A percentile compares a stretch with the other conserved stretches of the same genome.
Conservation (phyloP, 192 early-diverging fungal genomes). For the Backusella tarrabulga region DNA sequence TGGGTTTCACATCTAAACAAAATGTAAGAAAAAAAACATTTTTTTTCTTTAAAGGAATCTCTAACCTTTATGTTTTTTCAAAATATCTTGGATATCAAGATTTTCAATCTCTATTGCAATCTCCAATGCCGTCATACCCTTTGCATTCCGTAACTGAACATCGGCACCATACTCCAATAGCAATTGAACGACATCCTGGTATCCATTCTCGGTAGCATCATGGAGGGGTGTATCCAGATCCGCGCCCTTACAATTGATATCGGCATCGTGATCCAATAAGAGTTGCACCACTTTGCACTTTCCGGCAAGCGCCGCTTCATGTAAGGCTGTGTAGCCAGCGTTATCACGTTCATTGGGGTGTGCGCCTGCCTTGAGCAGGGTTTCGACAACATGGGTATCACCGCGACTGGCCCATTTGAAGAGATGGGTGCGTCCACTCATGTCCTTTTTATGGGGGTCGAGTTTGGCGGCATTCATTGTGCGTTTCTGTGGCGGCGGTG, state of each 20-base stretch:
- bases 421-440: conserved; percentile 62
- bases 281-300: conserved; percentile 48
- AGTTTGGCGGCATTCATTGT: conserved; percentile 29
- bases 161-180: conserved; percentile 49
- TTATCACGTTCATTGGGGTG: conserved; percentile 60
- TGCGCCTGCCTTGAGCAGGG: conserved; percentile 57
- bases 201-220: conserved; percentile 59
- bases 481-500: background rate
- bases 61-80: conserved; percentile 6
- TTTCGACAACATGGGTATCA: conserved; percentile 50
- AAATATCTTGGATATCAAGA: conserved; percentile 18
- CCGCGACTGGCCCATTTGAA: conserved; percentile 63
- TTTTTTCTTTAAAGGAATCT: background rate
- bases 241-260: conserved; percentile 58
- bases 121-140: conserved; percentile 50
- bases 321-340: conserved; percentile 66
- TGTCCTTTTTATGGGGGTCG: conserved; percentile 54
- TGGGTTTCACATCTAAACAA: conserved; percentile 7
- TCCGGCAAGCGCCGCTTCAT: conserved; percentile 63
- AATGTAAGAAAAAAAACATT: background rate
- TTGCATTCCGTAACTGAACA: conserved; percentile 53
- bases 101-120: conserved; percentile 48
- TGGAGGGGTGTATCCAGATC: conserved; percentile 69
- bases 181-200: conserved; percentile 40
- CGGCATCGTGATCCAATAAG: conserved; percentile 54